phyloP scores from a whole-genome alignment of 2,329 filamentous ascomycete species.

The Macrophomina pseudophaseolina region DNA sequence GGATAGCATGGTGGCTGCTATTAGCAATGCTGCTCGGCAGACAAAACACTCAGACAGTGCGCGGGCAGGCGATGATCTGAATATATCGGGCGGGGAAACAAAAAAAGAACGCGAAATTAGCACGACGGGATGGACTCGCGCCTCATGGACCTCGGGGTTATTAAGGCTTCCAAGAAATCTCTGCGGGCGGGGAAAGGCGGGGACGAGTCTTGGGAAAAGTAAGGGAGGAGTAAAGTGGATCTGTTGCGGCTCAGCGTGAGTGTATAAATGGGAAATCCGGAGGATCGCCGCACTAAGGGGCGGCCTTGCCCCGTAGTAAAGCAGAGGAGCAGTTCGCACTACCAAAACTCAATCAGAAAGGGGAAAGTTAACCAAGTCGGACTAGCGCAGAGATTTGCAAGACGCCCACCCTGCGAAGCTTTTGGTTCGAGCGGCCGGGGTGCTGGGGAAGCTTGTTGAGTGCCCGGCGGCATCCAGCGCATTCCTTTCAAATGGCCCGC shows the following conservation, averaged over 20 bases:
- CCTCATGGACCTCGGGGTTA: background rate
- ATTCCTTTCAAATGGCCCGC: background rate
- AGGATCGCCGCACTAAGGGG: background rate
- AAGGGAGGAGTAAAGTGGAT: conserved; percentile 10
- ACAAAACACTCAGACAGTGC: no score
- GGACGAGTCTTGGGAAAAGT: background rate
- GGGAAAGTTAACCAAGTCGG: background rate
- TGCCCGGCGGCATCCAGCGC: background rate
- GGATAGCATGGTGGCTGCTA: no score
- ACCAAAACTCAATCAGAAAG: background rate
- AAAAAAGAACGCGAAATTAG: no score
- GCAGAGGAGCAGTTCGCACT: background rate
- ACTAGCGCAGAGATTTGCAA: background rate
- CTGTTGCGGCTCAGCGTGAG: background rate
- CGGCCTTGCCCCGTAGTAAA: background rate
- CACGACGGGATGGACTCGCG: no score
- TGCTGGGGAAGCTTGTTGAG: background rate
- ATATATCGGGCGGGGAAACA: no score
- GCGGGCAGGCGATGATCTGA: no score
- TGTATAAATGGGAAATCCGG: background rate
- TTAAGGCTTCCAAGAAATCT: background rate
- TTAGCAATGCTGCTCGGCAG: no score
- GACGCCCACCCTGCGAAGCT: background rate
- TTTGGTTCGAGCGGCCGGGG: background rate
- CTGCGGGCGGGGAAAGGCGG: conserved; percentile 6